Evolutionary conservation across 2,329 filamentous ascomycete species (phyloP), one percentile per base, ranked within the genome.

Genomic region (Fusarium fracticaudum): DNA sequence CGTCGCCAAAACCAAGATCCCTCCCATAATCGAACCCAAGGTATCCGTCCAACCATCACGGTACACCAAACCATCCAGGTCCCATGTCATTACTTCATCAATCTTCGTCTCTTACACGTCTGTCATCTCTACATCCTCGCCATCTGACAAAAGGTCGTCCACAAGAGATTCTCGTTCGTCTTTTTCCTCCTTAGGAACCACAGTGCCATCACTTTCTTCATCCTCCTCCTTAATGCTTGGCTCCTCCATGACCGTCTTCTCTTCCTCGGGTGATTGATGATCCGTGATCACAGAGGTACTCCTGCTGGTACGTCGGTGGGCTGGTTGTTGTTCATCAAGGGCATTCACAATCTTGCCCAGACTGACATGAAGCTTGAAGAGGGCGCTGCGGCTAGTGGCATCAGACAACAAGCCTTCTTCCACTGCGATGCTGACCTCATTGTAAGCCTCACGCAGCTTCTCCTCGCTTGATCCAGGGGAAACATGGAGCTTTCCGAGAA

Each of bases 401-500:
- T 91, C 92, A 26, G 86, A 86, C 64, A 90, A 83, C 50, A 91
- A 82, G 55, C 88, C 88, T 50, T 87, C 87, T 44, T 94, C 91
- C 7, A 94, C 91, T 4, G 91, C 91, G 37, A 89, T 85, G 38
- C 88, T 85, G 53, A 92, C 84, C 53, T 89, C 86, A 38, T 87
- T 85, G 80, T 92, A 91, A 41, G 90, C 79, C 44, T 87, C 85
- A 72, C 89, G 84, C 69, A 91, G 84, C 76, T 89, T 90, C 29
- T 88, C 85, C 70, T 90, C 87, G 0, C 86, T 86, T 1, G 91
- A 91, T 4, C 92, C 86, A 0, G 94, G 88, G 3, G 92, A 91
- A 54, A 98, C 88, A 79, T 95, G 91, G 5, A 98, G 86, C 83
- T 98, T 98, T 74, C 91, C 91, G 3, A 98, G 88, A 54, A 98